Evolutionary conservation across 169 alveolate genomes (phyloP), one percentile per base, ranked within the genome.

Genomic region (Eimeria sp.): DNA sequence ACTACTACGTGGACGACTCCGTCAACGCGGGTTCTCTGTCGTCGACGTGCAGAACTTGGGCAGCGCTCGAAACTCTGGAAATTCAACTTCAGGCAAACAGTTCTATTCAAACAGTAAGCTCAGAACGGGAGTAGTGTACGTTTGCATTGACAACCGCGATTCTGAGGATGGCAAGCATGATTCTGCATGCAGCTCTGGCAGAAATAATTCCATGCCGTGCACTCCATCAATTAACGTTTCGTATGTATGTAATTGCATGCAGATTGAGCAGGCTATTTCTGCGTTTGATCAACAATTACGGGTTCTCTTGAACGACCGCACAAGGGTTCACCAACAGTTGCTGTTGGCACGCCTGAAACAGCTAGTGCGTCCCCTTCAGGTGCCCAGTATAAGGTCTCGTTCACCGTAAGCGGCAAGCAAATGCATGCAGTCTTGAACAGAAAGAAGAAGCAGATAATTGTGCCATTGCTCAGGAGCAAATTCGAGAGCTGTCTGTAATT

Each of bases 321-420:
- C 82, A 9, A 45, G 65, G 4, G 65, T 87, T 30, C 78, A 87
- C 63, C 93, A 87, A 72, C 83, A 87, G 82, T 49, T 87, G 72
- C 93, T 87, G 3, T 75, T 87, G 72, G 93, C 93, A 61, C 78
- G 93, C 47, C 93, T 87, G 27, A 87, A 87, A 43, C 93, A 87
- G 25, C 80, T 87, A 6, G 93, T 87, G 45, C 47, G 93, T 13
- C 13, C 47, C 88, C 65, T 11, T 47, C 18, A 4, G 49, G 61
- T 34, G 27, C 76, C 14, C 51, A 22, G 65, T 10, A 6, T 47
- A 67, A 22, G 54, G 67, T 45, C 27, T 40, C 45, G 14, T 34
- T 40, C 83, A 16, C 40, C 57, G 16, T 16, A 16, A 73, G 14
- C 11, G 40, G 27, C 40, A 20, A 3, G 10, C 83, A 40, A 5